phyloP scores from a whole-genome alignment of 2,329 filamentous ascomycete genomes.

The Monosporascus cannonballus region DNA sequence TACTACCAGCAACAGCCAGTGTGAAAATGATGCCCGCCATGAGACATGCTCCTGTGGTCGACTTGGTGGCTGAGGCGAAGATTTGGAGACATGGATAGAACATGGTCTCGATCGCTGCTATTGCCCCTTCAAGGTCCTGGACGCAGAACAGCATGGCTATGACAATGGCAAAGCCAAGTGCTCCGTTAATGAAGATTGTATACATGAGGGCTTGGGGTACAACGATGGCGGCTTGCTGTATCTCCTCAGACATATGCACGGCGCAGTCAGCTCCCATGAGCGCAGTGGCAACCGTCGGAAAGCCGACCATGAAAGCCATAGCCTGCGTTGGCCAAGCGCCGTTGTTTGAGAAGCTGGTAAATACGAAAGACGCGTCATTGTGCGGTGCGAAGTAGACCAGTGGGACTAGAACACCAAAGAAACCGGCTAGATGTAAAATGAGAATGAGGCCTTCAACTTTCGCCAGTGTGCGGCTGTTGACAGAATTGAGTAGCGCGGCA shows the following conservation, averaged over 20 bases:
- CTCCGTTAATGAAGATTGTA: conserved; percentile 18
- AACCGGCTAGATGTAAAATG: conserved; percentile 37
- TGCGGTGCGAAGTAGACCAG: conserved; percentile 29
- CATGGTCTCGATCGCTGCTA: conserved; percentile 9
- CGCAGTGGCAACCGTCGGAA: conserved; percentile 28
- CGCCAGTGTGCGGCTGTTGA: conserved; percentile 29
- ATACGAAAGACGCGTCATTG: conserved; percentile 34
- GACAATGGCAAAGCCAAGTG: conserved; percentile 15
- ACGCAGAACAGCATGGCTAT: conserved; percentile 18
- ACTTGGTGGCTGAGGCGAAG: conserved; percentile 14
- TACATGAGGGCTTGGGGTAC: conserved; percentile 15
- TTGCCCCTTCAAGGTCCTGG: conserved; percentile 11
- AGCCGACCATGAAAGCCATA: conserved; percentile 38
- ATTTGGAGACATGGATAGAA: conserved; percentile 23
- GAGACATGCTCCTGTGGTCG: conserved; percentile 9
- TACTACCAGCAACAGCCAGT: conserved; percentile 10
- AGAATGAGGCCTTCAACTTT: conserved; percentile 37
- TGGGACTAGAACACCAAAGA: conserved; percentile 34
- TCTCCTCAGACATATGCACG: conserved; percentile 20
- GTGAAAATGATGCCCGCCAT: conserved; percentile 17
- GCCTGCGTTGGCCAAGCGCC: conserved; percentile 41
- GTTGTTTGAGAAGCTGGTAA: conserved; percentile 39
- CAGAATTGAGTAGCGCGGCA: conserved; percentile 36
- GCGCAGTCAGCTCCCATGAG: conserved; percentile 34
- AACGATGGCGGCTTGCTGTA: conserved; percentile 10